phyloP scores from a whole-genome alignment of 345 rosid species.

The Citrus trifoliata region DNA sequence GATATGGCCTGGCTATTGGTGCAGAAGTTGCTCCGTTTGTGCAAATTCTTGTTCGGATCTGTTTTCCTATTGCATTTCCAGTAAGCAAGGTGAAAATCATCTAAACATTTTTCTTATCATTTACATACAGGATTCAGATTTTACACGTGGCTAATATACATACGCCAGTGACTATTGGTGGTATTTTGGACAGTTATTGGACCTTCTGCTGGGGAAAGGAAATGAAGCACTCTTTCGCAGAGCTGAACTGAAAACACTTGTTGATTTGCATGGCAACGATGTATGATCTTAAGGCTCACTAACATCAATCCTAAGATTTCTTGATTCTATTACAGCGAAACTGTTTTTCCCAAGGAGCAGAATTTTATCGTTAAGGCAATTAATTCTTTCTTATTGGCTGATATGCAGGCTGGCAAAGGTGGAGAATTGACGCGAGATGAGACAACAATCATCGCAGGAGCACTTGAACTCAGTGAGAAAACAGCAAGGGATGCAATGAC shows the following conservation, averaged over 20 bases:
- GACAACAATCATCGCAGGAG: conserved; percentile 72
- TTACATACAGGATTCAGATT: background rate
- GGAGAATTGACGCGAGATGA: conserved; percentile 67
- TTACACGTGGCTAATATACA: background rate
- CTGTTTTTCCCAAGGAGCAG: background rate
- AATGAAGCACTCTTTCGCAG: conserved; percentile 59
- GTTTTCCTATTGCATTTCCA: conserved; percentile 69
- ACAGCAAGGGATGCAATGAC: conserved; percentile 69
- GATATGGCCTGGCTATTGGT: conserved; percentile 53
- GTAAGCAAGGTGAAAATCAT: conserved; percentile 55
- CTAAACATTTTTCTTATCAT: background rate
- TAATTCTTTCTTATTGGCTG: background rate
- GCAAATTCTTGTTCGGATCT: conserved; percentile 44
- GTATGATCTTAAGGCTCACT: conserved; percentile 15
- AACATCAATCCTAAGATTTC: background rate
- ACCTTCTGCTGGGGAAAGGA: conserved; percentile 45
- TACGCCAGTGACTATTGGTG: background rate
- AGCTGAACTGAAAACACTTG: conserved; percentile 67
- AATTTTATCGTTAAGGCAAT: background rate
- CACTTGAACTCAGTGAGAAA: conserved; percentile 58
- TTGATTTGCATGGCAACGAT: conserved; percentile 67
- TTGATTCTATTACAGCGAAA: background rate
- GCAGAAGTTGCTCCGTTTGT: conserved; percentile 46
- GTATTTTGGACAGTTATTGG: conserved; percentile 39
- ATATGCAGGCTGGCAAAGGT: conserved; percentile 65